A percentile compares a stretch with the other conserved stretches of the same genome.
Conservation (phyloP, 176 grass and related monocot species). For the Poa annua region DNA sequence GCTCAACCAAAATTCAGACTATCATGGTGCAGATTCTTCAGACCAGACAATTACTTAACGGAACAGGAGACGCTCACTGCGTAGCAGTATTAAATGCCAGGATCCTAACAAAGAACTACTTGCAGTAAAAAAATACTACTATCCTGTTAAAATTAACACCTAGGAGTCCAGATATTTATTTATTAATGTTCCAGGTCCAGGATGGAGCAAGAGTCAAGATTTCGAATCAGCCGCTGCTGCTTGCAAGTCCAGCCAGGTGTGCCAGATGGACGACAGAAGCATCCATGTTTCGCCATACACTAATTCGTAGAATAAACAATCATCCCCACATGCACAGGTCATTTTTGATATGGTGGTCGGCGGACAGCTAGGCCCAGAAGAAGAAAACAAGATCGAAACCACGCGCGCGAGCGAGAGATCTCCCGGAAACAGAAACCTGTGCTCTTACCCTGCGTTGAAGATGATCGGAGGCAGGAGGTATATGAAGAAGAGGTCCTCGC, state of each 20-base stretch:
- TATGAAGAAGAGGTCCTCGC: conserved; percentile 99
- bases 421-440: neutral
- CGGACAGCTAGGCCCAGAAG: conserved; percentile 42
- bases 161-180: neutral
- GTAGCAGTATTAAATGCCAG: conserved; percentile 5
- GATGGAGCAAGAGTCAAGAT: conserved; percentile 32
- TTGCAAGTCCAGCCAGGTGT: neutral
- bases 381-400: conserved; percentile 37
- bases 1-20: conserved; percentile 21
- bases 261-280: neutral
- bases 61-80: neutral
- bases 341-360: neutral
- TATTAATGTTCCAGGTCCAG: neutral
- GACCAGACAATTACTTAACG: neutral
- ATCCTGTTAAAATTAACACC: neutral
- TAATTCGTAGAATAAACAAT: conserved; percentile 22
- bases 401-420: conserved; percentile 18
- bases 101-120: neutral
- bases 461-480: conserved; percentile 98
- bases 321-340: conserved; percentile 19
- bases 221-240: neutral
- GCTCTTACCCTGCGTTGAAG: conserved; percentile 90
- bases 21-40: neutral
- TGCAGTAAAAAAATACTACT: neutral
- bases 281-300: neutral